phyloP scores from a whole-genome alignment of 2,329 filamentous ascomycete genomes.

The Xylariales sp. region DNA sequence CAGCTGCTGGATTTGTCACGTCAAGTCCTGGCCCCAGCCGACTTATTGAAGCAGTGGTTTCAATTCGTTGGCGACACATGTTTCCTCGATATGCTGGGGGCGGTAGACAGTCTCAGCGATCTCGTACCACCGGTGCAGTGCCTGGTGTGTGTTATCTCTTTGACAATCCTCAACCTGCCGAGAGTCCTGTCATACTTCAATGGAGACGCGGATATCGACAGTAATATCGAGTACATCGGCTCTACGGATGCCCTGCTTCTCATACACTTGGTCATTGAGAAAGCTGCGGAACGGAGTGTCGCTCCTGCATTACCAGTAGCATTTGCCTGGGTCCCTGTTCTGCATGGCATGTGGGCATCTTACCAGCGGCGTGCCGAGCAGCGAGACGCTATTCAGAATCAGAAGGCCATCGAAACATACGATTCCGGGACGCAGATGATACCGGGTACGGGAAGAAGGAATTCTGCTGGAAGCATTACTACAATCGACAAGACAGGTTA shows the following conservation, averaged over 20 bases:
- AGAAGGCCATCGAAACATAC: conserved; percentile 52
- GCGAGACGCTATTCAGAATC: conserved; percentile 52
- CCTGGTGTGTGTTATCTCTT: conserved; percentile 64
- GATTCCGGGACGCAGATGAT: conserved; percentile 42
- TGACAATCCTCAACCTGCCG: conserved; percentile 65
- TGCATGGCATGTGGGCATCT: conserved; percentile 62
- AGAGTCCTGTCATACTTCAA: conserved; percentile 53
- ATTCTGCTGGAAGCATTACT: conserved; percentile 58
- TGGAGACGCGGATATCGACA: conserved; percentile 40
- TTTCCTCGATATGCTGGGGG: conserved; percentile 64
- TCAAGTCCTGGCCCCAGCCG: conserved; percentile 50
- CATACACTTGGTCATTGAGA: conserved; percentile 67
- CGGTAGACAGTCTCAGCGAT: conserved; percentile 25
- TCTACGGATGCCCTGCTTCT: conserved; percentile 65
- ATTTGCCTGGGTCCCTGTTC: conserved; percentile 76
- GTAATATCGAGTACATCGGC: conserved; percentile 55
- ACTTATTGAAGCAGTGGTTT: conserved; percentile 67
- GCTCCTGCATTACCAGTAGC: conserved; percentile 66
- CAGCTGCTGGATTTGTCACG: conserved; percentile 59
- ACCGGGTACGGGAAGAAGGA: conserved; percentile 41
- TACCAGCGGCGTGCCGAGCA: conserved; percentile 59
- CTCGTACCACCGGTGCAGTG: conserved; percentile 63
- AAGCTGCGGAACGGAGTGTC: conserved; percentile 51
- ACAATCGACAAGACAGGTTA: conserved; percentile 58
- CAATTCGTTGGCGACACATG: conserved; percentile 60